Evolutionary conservation across 495 filamentous ascomycete species (phyloP).

Genomic region (Trichoderma erinaceum): DNA sequence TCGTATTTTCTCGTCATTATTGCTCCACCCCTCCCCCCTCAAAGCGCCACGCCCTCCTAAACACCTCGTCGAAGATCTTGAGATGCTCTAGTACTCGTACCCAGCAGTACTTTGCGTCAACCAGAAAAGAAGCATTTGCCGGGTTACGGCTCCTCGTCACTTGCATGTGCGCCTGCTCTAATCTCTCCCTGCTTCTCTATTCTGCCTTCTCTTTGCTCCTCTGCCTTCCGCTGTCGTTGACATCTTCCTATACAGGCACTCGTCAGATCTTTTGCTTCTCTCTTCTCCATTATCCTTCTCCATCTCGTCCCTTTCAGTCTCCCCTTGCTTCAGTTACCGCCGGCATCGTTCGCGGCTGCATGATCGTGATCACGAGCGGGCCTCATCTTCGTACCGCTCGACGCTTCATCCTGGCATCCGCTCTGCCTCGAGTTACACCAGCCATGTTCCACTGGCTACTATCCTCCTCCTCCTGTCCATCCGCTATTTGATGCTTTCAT

Average conservation of each 20-base stretch:
- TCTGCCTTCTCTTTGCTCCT: neutral
- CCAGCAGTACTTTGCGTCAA: neutral
- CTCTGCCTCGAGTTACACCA: conserved; percentile 13
- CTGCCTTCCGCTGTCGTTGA: too few species aligned
- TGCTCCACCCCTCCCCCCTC: conserved; percentile 6
- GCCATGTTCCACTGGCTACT: conserved; percentile 12
- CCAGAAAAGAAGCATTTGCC: neutral
- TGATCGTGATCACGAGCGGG: neutral
- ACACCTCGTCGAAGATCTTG: conserved; percentile 1
- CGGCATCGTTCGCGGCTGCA: neutral
- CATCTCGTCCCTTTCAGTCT: neutral
- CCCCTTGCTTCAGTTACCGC: neutral
- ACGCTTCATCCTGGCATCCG: conserved; percentile 1
- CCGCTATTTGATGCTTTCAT: conserved; percentile 5
- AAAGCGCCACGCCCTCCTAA: neutral
- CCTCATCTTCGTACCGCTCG: neutral
- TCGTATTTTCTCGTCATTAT: neutral
- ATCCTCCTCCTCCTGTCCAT: conserved; percentile 6
- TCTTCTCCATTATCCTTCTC: neutral
- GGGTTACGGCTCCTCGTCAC: neutral
- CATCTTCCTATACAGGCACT: too few species aligned
- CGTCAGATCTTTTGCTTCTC: neutral
- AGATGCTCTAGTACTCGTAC: neutral
- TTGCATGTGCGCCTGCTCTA: conserved; percentile 2
- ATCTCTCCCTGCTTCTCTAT: neutral